Conservation (phyloP, 306 rosid species). For the Erythrophleum fordii region DNA sequence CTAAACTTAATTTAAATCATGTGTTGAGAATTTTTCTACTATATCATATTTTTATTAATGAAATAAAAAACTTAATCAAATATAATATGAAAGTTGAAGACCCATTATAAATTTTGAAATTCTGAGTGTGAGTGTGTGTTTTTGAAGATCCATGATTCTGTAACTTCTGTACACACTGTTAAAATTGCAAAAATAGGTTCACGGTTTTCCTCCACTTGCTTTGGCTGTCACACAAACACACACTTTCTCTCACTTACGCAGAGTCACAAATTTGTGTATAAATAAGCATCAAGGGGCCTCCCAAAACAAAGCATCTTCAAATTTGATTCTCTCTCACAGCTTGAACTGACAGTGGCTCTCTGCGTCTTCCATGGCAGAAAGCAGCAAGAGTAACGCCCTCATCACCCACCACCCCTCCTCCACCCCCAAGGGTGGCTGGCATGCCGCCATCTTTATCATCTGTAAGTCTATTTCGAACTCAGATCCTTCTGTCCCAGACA, state of each 20-base stretch:
- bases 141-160: too few relatives aligned
- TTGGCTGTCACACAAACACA: neutral
- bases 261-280: conserved; percentile 1
- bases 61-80: too few relatives aligned
- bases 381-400: conserved; percentile 42
- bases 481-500: neutral
- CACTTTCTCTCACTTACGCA: neutral
- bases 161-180: too few relatives aligned
- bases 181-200: neutral
- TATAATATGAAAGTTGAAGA: too few relatives aligned
- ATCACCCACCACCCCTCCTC: conserved; percentile 38
- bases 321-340: neutral
- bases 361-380: conserved; percentile 32
- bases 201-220: neutral
- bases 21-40: too few relatives aligned
- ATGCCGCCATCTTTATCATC: conserved; percentile 61
- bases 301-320: too few relatives aligned
- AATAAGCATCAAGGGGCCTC: conserved; percentile 17
- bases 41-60: too few relatives aligned
- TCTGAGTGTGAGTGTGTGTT: too few relatives aligned
- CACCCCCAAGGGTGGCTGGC: conserved; percentile 50
- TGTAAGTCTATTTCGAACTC: conserved; percentile 35
- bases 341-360: too few relatives aligned
- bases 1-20: too few relatives aligned
- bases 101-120: too few relatives aligned